Evolutionary conservation across 2,329 filamentous ascomycete species (phyloP).

Genomic region (Aspergillus proliferans): DNA sequence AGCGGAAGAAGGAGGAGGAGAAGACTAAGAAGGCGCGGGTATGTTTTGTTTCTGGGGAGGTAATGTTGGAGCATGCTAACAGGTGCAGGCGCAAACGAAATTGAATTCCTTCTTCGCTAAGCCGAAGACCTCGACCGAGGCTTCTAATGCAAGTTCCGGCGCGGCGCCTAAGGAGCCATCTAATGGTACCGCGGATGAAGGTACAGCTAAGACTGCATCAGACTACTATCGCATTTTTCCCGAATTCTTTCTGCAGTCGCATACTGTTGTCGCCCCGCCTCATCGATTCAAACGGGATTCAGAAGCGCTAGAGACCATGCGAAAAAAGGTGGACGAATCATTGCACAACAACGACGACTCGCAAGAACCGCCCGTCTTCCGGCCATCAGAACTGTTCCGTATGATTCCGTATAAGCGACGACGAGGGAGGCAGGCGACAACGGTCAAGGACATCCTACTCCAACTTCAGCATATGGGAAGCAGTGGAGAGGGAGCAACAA

Average conservation of each 20-base stretch:
- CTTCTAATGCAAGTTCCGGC: conserved; percentile 17
- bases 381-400: conserved; percentile 31
- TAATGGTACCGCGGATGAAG: conserved; percentile 10
- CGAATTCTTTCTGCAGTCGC: conserved; percentile 70
- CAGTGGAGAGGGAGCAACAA: conserved; percentile 23
- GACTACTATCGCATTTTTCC: conserved; percentile 68
- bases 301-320: conserved; percentile 50
- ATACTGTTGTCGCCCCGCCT: conserved; percentile 61
- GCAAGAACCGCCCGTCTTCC: conserved; percentile 16
- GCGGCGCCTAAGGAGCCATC: conserved; percentile 21
- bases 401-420: conserved; percentile 34
- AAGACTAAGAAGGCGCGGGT: conserved; percentile 45
- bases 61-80: conserved; percentile 13
- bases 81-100: conserved; percentile 42
- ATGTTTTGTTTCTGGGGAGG: conserved; percentile 6
- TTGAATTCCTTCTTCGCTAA: conserved; percentile 47
- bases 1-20: conserved; percentile 43
- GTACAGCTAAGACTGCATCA: conserved; percentile 30
- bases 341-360: conserved; percentile 15
- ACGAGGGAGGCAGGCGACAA: conserved; percentile 24
- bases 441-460: conserved; percentile 58
- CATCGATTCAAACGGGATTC: conserved; percentile 54
- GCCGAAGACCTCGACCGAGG: conserved; percentile 27
- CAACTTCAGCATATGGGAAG: conserved; percentile 43
- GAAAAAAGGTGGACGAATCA: conserved; percentile 43